phyloP scores from a whole-genome alignment of 2,329 filamentous ascomycete genomes.

The Monosporascus sp. region DNA sequence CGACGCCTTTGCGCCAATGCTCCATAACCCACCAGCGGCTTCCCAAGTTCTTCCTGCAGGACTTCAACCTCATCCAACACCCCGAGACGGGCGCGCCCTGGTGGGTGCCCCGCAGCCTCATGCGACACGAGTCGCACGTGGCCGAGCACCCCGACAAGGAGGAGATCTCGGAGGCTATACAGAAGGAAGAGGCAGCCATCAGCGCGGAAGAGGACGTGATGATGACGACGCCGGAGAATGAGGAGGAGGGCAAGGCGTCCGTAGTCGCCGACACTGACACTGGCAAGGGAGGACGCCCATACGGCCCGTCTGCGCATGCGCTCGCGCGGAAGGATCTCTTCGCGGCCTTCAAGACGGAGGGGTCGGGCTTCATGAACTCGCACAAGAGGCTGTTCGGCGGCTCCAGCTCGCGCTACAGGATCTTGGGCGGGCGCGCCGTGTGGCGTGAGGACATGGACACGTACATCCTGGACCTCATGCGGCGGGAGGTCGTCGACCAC shows the following conservation, averaged over 20 bases:
- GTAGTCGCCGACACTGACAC: not conserved
- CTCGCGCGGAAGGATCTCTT: conserved; percentile 30
- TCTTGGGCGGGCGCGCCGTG: conserved; percentile 16
- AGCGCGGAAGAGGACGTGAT: not conserved
- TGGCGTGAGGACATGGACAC: conserved; percentile 53
- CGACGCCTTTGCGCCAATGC: conserved; percentile 54
- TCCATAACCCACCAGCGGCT: conserved; percentile 40
- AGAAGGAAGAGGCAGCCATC: not conserved
- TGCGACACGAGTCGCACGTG: conserved; percentile 16
- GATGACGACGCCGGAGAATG: not conserved
- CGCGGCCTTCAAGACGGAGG: conserved; percentile 9
- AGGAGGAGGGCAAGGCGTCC: not conserved
- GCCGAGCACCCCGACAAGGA: conserved; percentile 1
- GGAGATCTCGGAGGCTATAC: conserved; percentile 13
- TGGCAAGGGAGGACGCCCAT: conserved; percentile 2
- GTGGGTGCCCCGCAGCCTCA: conserved; percentile 46
- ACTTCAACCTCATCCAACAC: conserved; percentile 51
- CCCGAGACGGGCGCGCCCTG: conserved; percentile 48
- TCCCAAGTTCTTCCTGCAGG: conserved; percentile 58
- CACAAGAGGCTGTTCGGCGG: conserved; percentile 7
- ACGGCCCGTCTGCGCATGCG: conserved; percentile 23
- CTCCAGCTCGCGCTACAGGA: conserved; percentile 8
- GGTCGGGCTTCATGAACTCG: conserved; percentile 6
- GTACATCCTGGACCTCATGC: conserved; percentile 45
- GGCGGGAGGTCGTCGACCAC: conserved; percentile 38